Conservation (phyloP, 2,329 filamentous ascomycete genomes). For the Metarhizium sp. region DNA sequence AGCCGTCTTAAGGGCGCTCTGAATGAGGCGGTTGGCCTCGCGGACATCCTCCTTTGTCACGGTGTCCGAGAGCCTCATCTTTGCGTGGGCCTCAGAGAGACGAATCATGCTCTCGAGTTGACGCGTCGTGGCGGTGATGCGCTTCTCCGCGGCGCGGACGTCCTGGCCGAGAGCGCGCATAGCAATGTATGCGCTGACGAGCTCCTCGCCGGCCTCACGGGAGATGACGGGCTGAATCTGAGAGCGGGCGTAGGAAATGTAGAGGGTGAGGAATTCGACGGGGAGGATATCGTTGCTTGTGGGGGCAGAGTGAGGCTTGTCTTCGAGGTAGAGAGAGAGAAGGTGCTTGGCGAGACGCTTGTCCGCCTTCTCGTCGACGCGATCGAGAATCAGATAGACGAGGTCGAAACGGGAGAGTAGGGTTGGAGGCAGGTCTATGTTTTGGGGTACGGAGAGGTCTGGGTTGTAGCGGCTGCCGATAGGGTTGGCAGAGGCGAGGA, state of each 20-base stretch:
- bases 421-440: slow-evolving; percentile 94
- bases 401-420: slow-evolving; percentile 93
- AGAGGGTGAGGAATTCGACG: slow-evolving; percentile 89
- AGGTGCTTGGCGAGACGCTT: slow-evolving; percentile 84
- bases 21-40: slow-evolving; percentile 88
- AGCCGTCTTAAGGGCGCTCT: slow-evolving; percentile 87
- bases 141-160: slow-evolving; percentile 79
- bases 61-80: slow-evolving; percentile 75
- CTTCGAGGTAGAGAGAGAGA: slow-evolving; percentile 93
- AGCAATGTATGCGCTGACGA: slow-evolving; percentile 80
- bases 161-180: slow-evolving; percentile 92
- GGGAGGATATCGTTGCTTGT: slow-evolving; percentile 72
- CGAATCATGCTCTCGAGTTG: slow-evolving; percentile 99
- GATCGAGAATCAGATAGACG: slow-evolving; percentile 92
- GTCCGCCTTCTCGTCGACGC: slow-evolving; percentile 82
- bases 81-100: slow-evolving; percentile 89
- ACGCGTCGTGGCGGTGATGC: slow-evolving; percentile 93
- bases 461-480: slow-evolving; percentile 98
- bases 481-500: slow-evolving; percentile 93
- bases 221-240: slow-evolving; percentile 78
- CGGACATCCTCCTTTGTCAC: slow-evolving; percentile 77
- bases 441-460: slow-evolving; percentile 89
- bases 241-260: slow-evolving; percentile 91
- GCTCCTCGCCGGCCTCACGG: slow-evolving; percentile 68
- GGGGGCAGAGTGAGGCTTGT: slow-evolving; percentile 76